Evolutionary conservation across 1,139 yeast species (phyloP).

Genomic region (Candida albicans): DNA sequence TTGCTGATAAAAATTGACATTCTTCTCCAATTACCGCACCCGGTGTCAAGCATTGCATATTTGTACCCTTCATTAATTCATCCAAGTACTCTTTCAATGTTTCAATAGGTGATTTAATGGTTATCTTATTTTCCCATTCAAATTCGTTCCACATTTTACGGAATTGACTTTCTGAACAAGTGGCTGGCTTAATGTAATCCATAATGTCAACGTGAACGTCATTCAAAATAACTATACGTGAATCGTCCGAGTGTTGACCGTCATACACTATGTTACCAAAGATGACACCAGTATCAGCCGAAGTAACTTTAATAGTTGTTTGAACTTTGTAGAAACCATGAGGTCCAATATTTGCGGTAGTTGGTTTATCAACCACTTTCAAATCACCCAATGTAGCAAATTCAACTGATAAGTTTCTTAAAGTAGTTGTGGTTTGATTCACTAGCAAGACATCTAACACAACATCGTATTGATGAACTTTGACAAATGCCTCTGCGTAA

Average conservation of each 20-base stretch:
- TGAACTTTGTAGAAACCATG: constrained; percentile 92
- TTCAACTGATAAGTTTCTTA: constrained; percentile 90
- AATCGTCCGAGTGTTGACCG: constrained; percentile 91
- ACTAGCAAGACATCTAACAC: constrained; percentile 91
- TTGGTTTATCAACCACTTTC: constrained; percentile 90
- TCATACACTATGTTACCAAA: constrained; percentile 97
- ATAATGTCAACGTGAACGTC: constrained; percentile 95
- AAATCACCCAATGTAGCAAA: constrained; percentile 96
- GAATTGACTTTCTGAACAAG: constrained; percentile 85
- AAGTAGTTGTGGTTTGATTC: constrained; percentile 88
- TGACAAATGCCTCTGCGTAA: constrained; percentile 94
- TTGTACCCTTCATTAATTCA: constrained; percentile 77
- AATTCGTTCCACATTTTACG: constrained; percentile 99
- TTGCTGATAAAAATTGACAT: constrained; percentile 92
- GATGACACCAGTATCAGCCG: constrained; percentile 96
- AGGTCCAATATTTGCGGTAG: constrained; percentile 92
- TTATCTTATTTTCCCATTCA: constrained; percentile 99
- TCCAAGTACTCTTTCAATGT: constrained; percentile 79
- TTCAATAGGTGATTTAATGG: constrained; percentile 70
- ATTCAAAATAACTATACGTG: constrained; percentile 85
- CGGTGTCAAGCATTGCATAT: constrained; percentile 92
- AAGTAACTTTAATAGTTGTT: constrained; percentile 88
- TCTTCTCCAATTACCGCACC: constrained; percentile 85
- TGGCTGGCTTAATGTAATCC: constrained; percentile 96
- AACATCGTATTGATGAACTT: constrained; percentile 94